Percentiles rank a stretch among this genome's conserved stretches.
phyloP scores from a whole-genome alignment of 2,329 filamentous ascomycete genomes.

The Aotearoamyces nothofagi region DNA sequence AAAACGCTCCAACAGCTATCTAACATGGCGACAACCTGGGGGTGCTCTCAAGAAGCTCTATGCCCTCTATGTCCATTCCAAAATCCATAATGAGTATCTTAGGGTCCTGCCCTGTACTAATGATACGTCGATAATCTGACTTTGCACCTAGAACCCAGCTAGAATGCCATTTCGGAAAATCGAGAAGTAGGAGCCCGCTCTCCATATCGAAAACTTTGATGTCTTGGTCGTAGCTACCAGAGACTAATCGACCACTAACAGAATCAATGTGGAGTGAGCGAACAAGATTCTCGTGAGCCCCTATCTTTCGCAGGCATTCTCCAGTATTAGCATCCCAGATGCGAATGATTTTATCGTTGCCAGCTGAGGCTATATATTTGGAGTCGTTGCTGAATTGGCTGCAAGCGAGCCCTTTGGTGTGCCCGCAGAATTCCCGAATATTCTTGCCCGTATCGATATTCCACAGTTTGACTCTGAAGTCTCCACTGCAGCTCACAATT shows the following conservation, averaged over 20 bases:
- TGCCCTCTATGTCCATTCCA: slow-evolving; percentile 42
- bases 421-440: slow-evolving; percentile 78
- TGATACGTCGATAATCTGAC: slow-evolving; percentile 86
- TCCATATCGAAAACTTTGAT: slow-evolving; percentile 90
- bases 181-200: slow-evolving; percentile 61
- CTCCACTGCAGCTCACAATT: slow-evolving; percentile 84
- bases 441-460: slow-evolving; percentile 79
- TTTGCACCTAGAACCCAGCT: slow-evolving; percentile 96
- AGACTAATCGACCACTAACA: slow-evolving; percentile 71
- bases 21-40: slow-evolving; percentile 79
- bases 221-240: slow-evolving; percentile 86
- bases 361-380: slow-evolving; percentile 82
- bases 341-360: slow-evolving; percentile 90
- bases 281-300: slow-evolving; percentile 74
- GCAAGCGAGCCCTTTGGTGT: slow-evolving; percentile 87
- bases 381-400: slow-evolving; percentile 94
- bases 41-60: slow-evolving; percentile 45
- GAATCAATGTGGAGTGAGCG: slow-evolving; percentile 84
- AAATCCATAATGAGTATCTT: slow-evolving; percentile 93
- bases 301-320: slow-evolving; percentile 64
- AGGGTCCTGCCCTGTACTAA: slow-evolving; percentile 88
- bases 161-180: slow-evolving; percentile 88
- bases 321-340: slow-evolving; percentile 92
- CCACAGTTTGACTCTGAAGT: slow-evolving; percentile 90
- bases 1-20: slow-evolving; percentile 87